Conservation (phyloP, 495 filamentous ascomycete species). For the Aspergillus taichungensis region DNA sequence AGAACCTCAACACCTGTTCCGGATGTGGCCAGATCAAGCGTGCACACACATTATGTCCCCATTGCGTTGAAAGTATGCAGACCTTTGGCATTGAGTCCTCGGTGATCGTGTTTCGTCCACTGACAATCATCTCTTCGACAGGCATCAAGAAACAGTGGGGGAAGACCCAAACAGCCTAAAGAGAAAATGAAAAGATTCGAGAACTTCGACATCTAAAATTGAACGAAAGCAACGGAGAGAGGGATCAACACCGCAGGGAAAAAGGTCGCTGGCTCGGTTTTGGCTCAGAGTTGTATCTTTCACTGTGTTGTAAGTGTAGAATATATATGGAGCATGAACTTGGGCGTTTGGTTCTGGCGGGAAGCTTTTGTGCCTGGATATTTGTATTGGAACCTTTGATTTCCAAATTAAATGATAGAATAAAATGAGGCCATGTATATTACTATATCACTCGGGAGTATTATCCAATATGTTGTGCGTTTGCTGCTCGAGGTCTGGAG, state of each 20-base stretch:
- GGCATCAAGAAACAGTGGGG: slow-evolving; percentile 28
- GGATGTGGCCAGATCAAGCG: slow-evolving; percentile 82
- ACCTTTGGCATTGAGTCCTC: neutral
- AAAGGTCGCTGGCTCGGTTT: neutral
- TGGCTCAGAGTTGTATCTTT: slow-evolving; percentile 9
- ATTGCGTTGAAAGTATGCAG: slow-evolving; percentile 62
- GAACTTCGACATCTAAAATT: too few relatives aligned
- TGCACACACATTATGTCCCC: slow-evolving; percentile 76
- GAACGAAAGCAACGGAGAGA: too few relatives aligned
- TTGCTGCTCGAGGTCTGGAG: neutral
- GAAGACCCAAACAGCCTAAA: slow-evolving; percentile 14
- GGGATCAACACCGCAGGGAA: neutral
- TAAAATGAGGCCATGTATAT: too few relatives aligned
- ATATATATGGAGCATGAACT: slow-evolving; percentile 33
- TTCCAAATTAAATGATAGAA: too few relatives aligned
- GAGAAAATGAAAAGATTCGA: neutral
- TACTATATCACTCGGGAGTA: neutral
- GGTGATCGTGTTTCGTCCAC: neutral
- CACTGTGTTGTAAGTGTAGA: slow-evolving; percentile 20
- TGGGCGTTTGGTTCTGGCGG: slow-evolving; percentile 32
- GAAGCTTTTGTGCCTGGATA: slow-evolving; percentile 7
- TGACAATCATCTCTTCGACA: slow-evolving; percentile 1
- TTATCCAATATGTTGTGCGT: slow-evolving; percentile 2
- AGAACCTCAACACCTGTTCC: slow-evolving; percentile 73
- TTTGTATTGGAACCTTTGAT: neutral